A percentile compares a stretch with the other conserved stretches of the same genome.
Evolutionary conservation across 2,329 filamentous ascomycete species (phyloP).

Genomic region (Colletotrichum paranaense): DNA sequence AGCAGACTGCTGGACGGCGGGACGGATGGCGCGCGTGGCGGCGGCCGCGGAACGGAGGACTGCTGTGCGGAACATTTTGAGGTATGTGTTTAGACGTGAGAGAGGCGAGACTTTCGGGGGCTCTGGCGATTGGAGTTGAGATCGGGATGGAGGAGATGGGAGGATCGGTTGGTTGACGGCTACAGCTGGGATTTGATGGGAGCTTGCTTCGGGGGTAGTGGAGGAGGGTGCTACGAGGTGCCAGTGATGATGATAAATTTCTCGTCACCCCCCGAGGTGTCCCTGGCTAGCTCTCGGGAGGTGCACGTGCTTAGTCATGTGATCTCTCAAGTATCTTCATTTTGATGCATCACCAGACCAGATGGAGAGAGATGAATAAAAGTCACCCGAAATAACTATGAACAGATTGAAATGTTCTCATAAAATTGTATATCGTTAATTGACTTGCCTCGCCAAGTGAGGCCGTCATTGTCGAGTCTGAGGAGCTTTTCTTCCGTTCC

Average conservation of each 20-base stretch:
- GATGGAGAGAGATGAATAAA: neutral
- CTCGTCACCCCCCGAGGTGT: constrained; percentile 35
- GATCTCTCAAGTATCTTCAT: neutral
- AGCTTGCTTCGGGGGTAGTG: constrained; percentile 18
- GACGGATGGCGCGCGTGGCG: constrained; percentile 61
- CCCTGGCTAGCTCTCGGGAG: constrained; percentile 23
- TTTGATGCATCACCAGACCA: neutral
- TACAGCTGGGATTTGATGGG: constrained; percentile 14
- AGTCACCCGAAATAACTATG: rapidly evolving
- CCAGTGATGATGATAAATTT: constrained; percentile 40
- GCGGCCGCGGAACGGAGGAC: constrained; percentile 81
- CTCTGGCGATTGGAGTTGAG: constrained; percentile 5
- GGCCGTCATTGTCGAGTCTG: constrained; percentile 18
- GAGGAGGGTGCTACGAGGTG: constrained; percentile 23
- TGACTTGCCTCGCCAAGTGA: neutral
- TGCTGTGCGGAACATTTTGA: constrained; percentile 89
- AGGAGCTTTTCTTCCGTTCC: constrained; percentile 3
- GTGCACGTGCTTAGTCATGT: constrained; percentile 33
- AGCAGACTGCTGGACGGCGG: constrained; percentile 68
- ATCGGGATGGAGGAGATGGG: constrained; percentile 12
- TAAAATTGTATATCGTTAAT: neutral
- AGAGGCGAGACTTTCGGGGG: constrained; percentile 8
- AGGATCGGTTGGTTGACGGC: constrained; percentile 16
- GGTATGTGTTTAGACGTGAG: constrained; percentile 27
- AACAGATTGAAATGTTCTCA: rapidly evolving